Percentiles rank a stretch among this genome's conserved stretches.
These are phyloP conservation scores for Diaporthe sp. DNA, from an alignment of 2,329 filamentous ascomycete species.

Conservation along the genomic window DNA sequence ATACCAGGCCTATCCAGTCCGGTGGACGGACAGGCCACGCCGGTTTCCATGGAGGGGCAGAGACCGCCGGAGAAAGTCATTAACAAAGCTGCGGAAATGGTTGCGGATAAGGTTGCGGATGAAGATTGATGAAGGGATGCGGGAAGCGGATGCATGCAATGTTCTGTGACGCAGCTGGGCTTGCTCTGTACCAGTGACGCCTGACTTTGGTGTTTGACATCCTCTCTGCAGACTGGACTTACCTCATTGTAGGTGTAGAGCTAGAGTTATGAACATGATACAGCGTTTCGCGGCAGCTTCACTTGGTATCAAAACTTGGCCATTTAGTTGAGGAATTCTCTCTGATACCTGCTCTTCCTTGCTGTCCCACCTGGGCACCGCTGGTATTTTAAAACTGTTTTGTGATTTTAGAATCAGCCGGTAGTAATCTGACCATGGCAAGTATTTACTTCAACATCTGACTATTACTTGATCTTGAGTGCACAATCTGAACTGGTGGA, in stretches of 20 bases:
- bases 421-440: neutral
- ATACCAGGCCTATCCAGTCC: conserved; percentile 64
- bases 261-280: neutral
- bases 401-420: neutral
- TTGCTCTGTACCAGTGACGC: neutral
- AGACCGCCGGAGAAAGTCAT: conserved; percentile 64
- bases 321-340: neutral
- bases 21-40: conserved; percentile 56
- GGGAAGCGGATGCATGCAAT: neutral
- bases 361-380: neutral
- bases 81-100: conserved; percentile 64
- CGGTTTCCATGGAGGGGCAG: conserved; percentile 37
- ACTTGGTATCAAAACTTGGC: neutral
- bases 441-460: neutral
- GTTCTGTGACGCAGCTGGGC: neutral
- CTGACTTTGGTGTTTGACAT: neutral
- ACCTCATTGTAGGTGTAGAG: neutral
- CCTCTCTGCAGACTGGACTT: neutral
- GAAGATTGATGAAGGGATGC: conserved; percentile 58
- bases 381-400: neutral
- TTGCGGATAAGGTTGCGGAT: conserved; percentile 66
- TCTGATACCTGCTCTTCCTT: neutral
- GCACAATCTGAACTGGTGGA: neutral
- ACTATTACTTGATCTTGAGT: neutral
- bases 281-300: neutral